A percentile compares a stretch with the other conserved stretches of the same genome.
These are phyloP conservation scores for Mortierella alpina DNA, from an alignment of 192 early-diverging fungal species.

Conservation along the genomic window DNA sequence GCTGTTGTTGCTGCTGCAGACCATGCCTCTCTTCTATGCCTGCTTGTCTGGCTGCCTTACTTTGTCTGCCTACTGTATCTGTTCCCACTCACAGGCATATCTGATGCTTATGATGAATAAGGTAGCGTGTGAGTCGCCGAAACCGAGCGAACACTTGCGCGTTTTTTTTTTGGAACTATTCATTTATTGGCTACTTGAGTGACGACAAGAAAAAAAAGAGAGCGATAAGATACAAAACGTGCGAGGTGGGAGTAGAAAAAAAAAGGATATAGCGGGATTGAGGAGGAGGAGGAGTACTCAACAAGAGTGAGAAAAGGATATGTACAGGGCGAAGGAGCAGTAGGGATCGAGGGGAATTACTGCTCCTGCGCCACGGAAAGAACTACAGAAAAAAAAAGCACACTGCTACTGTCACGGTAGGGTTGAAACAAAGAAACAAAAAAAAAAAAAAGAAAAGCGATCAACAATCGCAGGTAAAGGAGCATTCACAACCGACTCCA, in stretches of 20 bases:
- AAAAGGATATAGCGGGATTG: too few relatives aligned
- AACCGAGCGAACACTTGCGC: too few relatives aligned
- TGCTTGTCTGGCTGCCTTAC: not conserved
- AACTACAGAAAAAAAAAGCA: not conserved
- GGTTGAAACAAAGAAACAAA: not conserved
- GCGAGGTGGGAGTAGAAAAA: not conserved
- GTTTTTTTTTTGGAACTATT: too few relatives aligned
- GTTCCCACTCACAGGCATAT: not conserved
- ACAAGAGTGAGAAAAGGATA: not conserved
- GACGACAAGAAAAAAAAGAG: not conserved
- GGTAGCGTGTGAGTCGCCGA: not conserved
- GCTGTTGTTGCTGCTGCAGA: not conserved
- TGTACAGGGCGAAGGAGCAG: not conserved
- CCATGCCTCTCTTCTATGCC: not conserved
- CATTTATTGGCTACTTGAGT: too few relatives aligned
- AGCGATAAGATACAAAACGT: too few relatives aligned
- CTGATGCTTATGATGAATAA: not conserved
- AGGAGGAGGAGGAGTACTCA: too few relatives aligned
- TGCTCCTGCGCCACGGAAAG: not conserved
- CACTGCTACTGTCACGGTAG: not conserved
- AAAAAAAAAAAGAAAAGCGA: not conserved
- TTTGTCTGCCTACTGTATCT: not conserved
- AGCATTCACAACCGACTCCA: constrained; percentile 45
- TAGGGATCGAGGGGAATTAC: not conserved
- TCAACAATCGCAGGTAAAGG: constrained; percentile 41